Evolutionary conservation across 2,329 filamentous ascomycete species (phyloP).

Genomic region (Fusarium napiforme): DNA sequence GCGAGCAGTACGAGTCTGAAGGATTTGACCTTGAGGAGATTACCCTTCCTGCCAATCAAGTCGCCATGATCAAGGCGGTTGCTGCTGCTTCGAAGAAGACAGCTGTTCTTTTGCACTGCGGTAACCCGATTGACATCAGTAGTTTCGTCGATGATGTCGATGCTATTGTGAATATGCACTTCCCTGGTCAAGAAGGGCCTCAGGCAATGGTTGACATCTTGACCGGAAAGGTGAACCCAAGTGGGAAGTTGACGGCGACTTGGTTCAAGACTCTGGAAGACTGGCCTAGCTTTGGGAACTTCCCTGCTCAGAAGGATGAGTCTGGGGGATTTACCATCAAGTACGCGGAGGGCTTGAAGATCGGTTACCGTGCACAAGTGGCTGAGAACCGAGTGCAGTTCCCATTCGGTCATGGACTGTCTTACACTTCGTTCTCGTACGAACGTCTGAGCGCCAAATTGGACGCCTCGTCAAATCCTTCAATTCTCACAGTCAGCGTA

Average conservation of each 20-base stretch:
- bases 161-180: background rate
- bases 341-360: constrained; percentile 19
- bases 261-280: background rate
- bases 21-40: background rate
- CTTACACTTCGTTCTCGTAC: constrained; percentile 17
- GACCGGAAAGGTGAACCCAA: background rate
- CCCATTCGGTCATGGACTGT: constrained; percentile 24
- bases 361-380: constrained; percentile 21
- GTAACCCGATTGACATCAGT: background rate
- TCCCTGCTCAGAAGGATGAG: constrained; percentile 7
- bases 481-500: accelerated
- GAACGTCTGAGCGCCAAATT: background rate
- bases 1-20: background rate
- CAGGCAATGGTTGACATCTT: background rate
- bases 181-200: background rate
- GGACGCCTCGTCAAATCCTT: background rate
- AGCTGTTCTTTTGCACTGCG: background rate
- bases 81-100: background rate
- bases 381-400: background rate
- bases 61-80: background rate
- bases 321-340: background rate
- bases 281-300: background rate
- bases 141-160: background rate
- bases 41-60: background rate
- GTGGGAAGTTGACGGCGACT: background rate